Base-by-base conservation (phyloP, 345 rosid genomes). In the Gossypium australe region DNA sequence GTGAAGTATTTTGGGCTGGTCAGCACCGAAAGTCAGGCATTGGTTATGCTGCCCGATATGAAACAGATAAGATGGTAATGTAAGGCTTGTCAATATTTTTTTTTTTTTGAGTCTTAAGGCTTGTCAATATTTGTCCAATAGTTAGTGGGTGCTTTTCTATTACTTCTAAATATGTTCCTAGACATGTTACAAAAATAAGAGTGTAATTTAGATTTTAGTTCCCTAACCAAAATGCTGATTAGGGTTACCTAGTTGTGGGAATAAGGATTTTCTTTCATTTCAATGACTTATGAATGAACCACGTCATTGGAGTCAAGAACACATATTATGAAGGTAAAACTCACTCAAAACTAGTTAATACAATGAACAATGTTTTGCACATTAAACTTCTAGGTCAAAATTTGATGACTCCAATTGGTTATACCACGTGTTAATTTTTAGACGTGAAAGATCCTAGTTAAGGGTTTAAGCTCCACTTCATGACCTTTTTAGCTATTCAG, bases 1-100 rank as follows among this genome's bases (percentile, higher is more conserved):
- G 96, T 77, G 99, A 95, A 85, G 86, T 87, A 72, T 93, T 95
- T 79, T 95, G 97, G 98, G 92, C 96, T 65, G 99, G 99, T 85
- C 96, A 87, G 77, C 99, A 91, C 80, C 85, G 94, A 43, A 95
- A 91, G 85, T 95, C 99, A 1, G 99, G 99, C 58, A 68, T 91
- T 77, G 98, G 99, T 75, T 95, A 93, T 82, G 99, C 96, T 80
- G 97, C 89, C 67, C 88, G 98, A 73, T 93, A 91, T 71, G 97
- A 87, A 78, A 91, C 88, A 6, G 98, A 95, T 66, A 93, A 95
- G 84, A 91, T 95, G 99, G 98, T 94, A 89, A 59, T 73, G 67
- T 22, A 12, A 57, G 63, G 56, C 67, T 72, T 45, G 29, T 43
- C 75, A 41, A 44, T 43, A n/a, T 41, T 47, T 45, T n/a, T n/a